A percentile compares a stretch with the other conserved stretches of the same genome.
Evolutionary conservation across 805 yeast genomes (phyloP).

Genomic region (Candida nanaspora): DNA sequence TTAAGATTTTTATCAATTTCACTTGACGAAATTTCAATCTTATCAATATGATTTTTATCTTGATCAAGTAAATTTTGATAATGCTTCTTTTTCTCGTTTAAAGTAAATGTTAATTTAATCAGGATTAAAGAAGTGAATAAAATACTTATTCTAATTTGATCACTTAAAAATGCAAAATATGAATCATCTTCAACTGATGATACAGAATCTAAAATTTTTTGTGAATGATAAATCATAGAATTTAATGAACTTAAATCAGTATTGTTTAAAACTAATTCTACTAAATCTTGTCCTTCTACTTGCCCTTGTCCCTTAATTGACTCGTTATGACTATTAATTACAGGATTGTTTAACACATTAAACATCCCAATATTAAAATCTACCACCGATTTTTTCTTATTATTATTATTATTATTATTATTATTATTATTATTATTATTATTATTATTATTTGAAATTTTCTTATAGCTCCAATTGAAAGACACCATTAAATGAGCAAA

Average conservation of each 20-base stretch:
- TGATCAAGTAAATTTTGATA: no score
- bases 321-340: neutral
- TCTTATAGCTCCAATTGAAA: constrained; percentile 29
- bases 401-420: no score
- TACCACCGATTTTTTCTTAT: no score
- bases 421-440: no score
- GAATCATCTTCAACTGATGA: constrained; percentile 35
- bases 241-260: constrained; percentile 18
- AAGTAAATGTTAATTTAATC: constrained; percentile 17
- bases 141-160: constrained; percentile 54
- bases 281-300: neutral
- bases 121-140: constrained; percentile 34
- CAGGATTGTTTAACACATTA: neutral
- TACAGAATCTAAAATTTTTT: constrained; percentile 32
- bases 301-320: no score
- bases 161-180: constrained; percentile 64
- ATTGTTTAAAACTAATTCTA: constrained; percentile 1
- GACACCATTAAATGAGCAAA: constrained; percentile 46
- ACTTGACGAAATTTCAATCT: constrained; percentile 6
- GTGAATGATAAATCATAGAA: constrained; percentile 34
- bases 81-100: constrained; percentile 3
- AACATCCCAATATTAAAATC: neutral
- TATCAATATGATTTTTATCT: no score
- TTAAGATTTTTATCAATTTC: constrained; percentile 9
- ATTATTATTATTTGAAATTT: neutral